Percentiles rank a stretch among this genome's conserved stretches.
Evolutionary conservation across 2,329 filamentous ascomycete genomes (phyloP).

Genomic region (Trichoderma sp.): DNA sequence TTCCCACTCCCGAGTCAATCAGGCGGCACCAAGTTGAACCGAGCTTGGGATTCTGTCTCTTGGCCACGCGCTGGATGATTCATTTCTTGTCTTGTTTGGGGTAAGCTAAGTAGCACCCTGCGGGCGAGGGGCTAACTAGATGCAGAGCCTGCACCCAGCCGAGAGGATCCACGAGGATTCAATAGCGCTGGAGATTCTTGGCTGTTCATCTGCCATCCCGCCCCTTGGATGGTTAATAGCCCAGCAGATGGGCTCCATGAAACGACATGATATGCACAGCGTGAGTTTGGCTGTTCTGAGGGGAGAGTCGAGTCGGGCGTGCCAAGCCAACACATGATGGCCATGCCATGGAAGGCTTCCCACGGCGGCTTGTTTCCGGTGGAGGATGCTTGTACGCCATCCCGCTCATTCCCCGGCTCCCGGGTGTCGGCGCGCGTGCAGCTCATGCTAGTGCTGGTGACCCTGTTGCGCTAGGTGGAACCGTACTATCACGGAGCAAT

Average conservation of each 20-base stretch:
- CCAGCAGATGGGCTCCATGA: neutral
- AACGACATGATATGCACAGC: conserved; percentile 9
- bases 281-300: conserved; percentile 19
- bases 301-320: neutral
- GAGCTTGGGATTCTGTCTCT: conserved; percentile 11
- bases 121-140: conserved; percentile 15
- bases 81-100: conserved; percentile 11
- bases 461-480: neutral
- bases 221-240: neutral
- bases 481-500: conserved; percentile 5
- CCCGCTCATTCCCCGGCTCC: conserved; percentile 23
- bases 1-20: conserved; percentile 11
- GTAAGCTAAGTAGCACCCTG: conserved; percentile 12
- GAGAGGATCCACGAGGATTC: neutral
- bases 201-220: neutral
- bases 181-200: conserved; percentile 3
- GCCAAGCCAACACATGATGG: neutral
- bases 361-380: conserved; percentile 14
- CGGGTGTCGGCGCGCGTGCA: conserved; percentile 22
- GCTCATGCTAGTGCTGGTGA: neutral
- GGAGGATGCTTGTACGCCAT: conserved; percentile 22
- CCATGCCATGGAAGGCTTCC: neutral
- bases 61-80: conserved; percentile 8
- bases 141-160: conserved; percentile 8
- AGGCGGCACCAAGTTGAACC: conserved; percentile 18